These are phyloP conservation scores for Lipomyces orientalis DNA, from an alignment of 805 yeast species.

Conservation along the genomic window DNA sequence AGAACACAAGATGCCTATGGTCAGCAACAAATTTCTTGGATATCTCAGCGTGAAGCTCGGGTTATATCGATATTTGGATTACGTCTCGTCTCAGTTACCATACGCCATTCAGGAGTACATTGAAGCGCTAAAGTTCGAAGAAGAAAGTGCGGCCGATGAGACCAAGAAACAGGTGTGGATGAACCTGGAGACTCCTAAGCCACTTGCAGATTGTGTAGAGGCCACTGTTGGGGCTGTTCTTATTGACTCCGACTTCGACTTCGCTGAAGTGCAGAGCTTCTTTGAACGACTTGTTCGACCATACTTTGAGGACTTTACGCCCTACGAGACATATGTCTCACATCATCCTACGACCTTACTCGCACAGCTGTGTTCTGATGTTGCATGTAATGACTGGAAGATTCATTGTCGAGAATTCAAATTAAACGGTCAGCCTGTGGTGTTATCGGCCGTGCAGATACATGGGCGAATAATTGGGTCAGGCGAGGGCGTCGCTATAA, in stretches of 20 bases:
- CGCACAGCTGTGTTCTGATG: not conserved
- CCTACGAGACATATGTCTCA: slow-evolving; percentile 3
- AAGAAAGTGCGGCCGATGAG: not conserved
- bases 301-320: slow-evolving; percentile 9
- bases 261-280: slow-evolving; percentile 4
- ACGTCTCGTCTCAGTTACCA: slow-evolving; percentile 11
- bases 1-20: slow-evolving; percentile 14
- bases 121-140: slow-evolving; percentile 7
- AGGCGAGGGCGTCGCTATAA: slow-evolving; percentile 1
- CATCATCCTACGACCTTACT: slow-evolving; percentile 6
- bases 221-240: slow-evolving; percentile 16
- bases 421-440: not conserved
- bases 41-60: slow-evolving; percentile 12
- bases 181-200: slow-evolving; percentile 18
- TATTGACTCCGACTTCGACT: slow-evolving; percentile 18
- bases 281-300: slow-evolving; percentile 7
- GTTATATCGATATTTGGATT: slow-evolving; percentile 8
- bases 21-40: slow-evolving; percentile 19
- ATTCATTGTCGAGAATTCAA: slow-evolving; percentile 10
- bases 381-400: slow-evolving; percentile 11
- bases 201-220: slow-evolving; percentile 19
- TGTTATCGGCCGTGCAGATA: slow-evolving; percentile 12
- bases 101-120: slow-evolving; percentile 13
- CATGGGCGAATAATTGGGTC: slow-evolving; percentile 11
- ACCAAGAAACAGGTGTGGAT: slow-evolving; percentile 12